These are phyloP conservation scores for Pseudotulostoma volvatum DNA, from an alignment of 495 filamentous ascomycete species.

Conservation along the genomic window DNA sequence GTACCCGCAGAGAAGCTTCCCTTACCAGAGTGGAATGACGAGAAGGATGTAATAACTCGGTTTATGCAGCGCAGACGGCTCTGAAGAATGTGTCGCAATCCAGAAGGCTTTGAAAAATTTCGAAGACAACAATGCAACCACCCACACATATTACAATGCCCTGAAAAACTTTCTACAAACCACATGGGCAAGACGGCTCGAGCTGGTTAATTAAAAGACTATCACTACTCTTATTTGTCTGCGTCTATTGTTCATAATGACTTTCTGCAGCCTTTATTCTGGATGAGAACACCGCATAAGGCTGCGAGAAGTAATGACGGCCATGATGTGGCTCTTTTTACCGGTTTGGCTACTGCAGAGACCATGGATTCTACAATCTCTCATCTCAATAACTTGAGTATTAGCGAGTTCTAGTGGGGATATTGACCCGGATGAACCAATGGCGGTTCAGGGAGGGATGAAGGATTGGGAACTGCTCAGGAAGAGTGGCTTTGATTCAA, in stretches of 20 bases:
- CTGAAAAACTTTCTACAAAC: background rate
- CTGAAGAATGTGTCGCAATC: background rate
- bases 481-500: no score
- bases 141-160: background rate
- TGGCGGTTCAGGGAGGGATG: no score
- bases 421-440: no score
- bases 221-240: background rate
- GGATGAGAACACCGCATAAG: background rate
- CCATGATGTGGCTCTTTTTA: no score
- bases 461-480: no score
- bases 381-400: no score
- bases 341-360: no score
- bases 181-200: background rate
- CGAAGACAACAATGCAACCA: background rate
- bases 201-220: background rate
- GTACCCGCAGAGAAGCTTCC: background rate
- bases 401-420: no score
- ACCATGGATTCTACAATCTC: no score
- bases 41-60: constrained; percentile 1
- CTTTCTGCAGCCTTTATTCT: background rate
- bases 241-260: background rate
- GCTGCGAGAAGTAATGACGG: background rate
- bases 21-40: constrained; percentile 15
- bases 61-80: background rate
- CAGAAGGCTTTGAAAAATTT: background rate